A percentile compares a stretch with the other conserved stretches of the same genome.
These are phyloP conservation scores for Nigrospora osmanthi DNA, from an alignment of 2,329 filamentous ascomycete species.

Conservation along the genomic window DNA sequence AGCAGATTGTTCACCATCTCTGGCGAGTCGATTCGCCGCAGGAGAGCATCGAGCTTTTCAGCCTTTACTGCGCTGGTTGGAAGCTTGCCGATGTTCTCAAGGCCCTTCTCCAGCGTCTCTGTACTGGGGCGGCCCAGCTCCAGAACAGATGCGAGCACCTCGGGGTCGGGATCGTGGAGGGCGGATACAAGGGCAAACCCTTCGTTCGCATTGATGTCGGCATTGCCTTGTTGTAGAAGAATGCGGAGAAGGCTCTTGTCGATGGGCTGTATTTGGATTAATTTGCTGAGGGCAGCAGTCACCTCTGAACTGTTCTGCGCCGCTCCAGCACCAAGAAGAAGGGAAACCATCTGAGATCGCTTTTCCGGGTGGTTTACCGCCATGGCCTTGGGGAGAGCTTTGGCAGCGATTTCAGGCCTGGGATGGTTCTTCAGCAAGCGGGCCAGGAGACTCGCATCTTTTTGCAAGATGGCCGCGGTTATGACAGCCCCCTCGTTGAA, in stretches of 20 bases:
- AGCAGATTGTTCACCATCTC: constrained; percentile 37
- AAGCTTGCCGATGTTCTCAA: constrained; percentile 33
- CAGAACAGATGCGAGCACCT: constrained; percentile 39
- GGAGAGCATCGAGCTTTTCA: constrained; percentile 39
- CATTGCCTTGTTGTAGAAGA: constrained; percentile 41
- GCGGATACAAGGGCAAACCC: constrained; percentile 31
- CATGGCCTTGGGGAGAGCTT: constrained; percentile 41
- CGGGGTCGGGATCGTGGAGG: constrained; percentile 35
- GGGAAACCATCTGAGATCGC: constrained; percentile 36
- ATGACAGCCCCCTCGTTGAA: constrained; percentile 43
- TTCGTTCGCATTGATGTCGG: constrained; percentile 41
- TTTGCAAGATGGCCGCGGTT: constrained; percentile 36
- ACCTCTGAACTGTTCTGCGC: constrained; percentile 32
- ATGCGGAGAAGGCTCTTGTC: constrained; percentile 42
- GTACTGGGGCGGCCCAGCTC: constrained; percentile 34
- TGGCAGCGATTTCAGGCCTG: constrained; percentile 36
- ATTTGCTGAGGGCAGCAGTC: constrained; percentile 31
- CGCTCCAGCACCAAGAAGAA: constrained; percentile 38
- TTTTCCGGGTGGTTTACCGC: constrained; percentile 29
- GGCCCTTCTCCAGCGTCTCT: constrained; percentile 32
- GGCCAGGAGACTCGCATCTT: constrained; percentile 36
- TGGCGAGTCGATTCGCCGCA: constrained; percentile 33
- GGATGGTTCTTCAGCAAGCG: constrained; percentile 36
- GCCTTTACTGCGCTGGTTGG: constrained; percentile 37
- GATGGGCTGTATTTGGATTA: constrained; percentile 34